Base-by-base conservation (phyloP, 1,284 basidiomycete species). In the Agroathelia rolfsii region DNA sequence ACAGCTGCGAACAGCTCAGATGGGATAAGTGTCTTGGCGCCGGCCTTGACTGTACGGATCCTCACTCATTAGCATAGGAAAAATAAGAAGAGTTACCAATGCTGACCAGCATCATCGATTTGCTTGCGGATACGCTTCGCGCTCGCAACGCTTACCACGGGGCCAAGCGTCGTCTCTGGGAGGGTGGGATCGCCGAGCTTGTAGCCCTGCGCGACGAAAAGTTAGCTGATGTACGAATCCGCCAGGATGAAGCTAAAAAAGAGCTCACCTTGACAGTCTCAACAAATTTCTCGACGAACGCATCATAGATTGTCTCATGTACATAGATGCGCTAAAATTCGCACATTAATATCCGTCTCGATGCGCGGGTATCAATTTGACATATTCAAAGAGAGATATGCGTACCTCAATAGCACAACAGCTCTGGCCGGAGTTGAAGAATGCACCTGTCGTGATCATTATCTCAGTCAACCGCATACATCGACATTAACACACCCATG, bases 321-420 rank as follows among this genome's bases (percentile, higher is more conserved):
- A 95, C 92, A 53, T 96, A 97, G 34, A 97, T 90, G 16, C 93
- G 74, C 79, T 96, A n/a, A n/a, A n/a, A n/a, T n/a, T n/a, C n/a
- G 64, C 14, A 38, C 12, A 23, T 32, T 4, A 15, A 21, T 21
- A 19, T n/a, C n/a, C n/a, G n/a, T n/a, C n/a, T n/a, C n/a, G n/a
- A n/a, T n/a, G n/a, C n/a, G n/a, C n/a, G n/a, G n/a, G n/a, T n/a
- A 10, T 14, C 4, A n/a, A n/a, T 9, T n/a, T n/a, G n/a, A n/a
- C n/a, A n/a, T n/a, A 14, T 11, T 13, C 20, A 13, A 15, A 19
- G 16, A 10, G 26, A 17, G 14, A 8, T 3, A 2, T 17, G 49
- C 61, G 20, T 45, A 86, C 74, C 64, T 87, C 83, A 42, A 94
- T 64, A 0, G 81, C 73, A 49, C 88, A 92, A 51, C 88, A 92